A percentile compares a stretch with the other conserved stretches of the same genome.
phyloP scores from a whole-genome alignment of 179 eudicot genomes.

The Spergularia azorica region DNA sequence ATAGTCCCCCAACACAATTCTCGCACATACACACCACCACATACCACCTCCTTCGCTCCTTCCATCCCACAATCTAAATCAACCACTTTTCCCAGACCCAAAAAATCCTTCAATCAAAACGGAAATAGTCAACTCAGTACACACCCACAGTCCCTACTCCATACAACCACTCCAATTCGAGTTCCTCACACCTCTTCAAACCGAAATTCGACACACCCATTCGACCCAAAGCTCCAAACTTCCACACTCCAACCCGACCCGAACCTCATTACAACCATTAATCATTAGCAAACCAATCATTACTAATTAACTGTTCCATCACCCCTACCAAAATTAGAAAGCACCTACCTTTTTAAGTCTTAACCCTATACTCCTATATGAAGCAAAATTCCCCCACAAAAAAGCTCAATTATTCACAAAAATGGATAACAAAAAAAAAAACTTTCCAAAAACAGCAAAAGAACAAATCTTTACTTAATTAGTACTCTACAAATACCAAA shows the following conservation, averaged over 20 bases:
- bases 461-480: slow-evolving; percentile 1
- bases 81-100: too few species aligned
- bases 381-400: background rate
- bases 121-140: too few species aligned
- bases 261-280: background rate
- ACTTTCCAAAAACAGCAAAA: background rate
- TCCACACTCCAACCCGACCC: background rate
- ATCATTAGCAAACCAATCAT: background rate
- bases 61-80: background rate
- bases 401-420: background rate
- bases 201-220: background rate
- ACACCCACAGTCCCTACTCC: background rate
- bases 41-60: background rate
- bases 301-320: background rate
- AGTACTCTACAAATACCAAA: too few species aligned
- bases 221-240: background rate
- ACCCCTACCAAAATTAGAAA: background rate
- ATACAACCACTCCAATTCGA: background rate
- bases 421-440: background rate
- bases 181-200: background rate
- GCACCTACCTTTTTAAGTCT: background rate
- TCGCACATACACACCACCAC: background rate
- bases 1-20: background rate
- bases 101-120: too few species aligned
- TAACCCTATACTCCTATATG: background rate